Conservation (phyloP, 73 alveolate genomes). For the Paraurostyla sp. region DNA sequence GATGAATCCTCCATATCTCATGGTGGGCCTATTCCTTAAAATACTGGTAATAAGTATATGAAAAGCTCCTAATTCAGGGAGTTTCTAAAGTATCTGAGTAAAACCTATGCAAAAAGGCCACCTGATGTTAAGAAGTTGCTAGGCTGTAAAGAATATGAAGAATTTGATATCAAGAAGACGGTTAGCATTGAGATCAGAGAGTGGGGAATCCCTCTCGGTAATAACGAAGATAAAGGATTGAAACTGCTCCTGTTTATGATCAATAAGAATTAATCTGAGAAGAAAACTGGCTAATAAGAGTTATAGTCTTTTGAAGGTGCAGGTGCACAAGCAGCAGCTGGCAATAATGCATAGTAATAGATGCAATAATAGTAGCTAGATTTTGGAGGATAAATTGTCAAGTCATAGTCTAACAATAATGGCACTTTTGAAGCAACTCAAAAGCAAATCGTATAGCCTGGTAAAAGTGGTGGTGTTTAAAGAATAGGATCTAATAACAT, state of each 20-base stretch:
- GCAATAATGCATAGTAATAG: too few relatives aligned
- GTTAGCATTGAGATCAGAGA: constrained; percentile 46
- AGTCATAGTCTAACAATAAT: too few relatives aligned
- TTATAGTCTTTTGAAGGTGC: not conserved
- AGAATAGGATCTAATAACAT: too few relatives aligned
- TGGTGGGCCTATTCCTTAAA: not conserved
- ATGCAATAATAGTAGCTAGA: too few relatives aligned
- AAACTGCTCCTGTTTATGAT: constrained; percentile 48
- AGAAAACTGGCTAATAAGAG: not conserved
- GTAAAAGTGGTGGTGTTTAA: too few relatives aligned
- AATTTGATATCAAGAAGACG: constrained; percentile 45
- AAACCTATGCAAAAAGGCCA: constrained; percentile 9
- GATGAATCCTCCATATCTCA: not conserved
- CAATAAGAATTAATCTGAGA: constrained; percentile 7
- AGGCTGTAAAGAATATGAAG: constrained; percentile 45
- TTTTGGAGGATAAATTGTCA: too few relatives aligned
- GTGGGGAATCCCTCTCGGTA: constrained; percentile 44
- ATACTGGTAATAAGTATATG: not conserved
- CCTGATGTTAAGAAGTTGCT: constrained; percentile 42
- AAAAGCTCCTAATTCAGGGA: constrained; percentile 48
- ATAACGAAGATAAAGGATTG: constrained; percentile 26
- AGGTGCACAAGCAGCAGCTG: too few relatives aligned
- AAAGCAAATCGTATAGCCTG: too few relatives aligned
- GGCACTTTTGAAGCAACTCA: too few relatives aligned
- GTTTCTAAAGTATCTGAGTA: constrained; percentile 8